Evolutionary conservation across 768 basidiomycete species (phyloP).

Genomic region (Filobasidium wieringae): DNA sequence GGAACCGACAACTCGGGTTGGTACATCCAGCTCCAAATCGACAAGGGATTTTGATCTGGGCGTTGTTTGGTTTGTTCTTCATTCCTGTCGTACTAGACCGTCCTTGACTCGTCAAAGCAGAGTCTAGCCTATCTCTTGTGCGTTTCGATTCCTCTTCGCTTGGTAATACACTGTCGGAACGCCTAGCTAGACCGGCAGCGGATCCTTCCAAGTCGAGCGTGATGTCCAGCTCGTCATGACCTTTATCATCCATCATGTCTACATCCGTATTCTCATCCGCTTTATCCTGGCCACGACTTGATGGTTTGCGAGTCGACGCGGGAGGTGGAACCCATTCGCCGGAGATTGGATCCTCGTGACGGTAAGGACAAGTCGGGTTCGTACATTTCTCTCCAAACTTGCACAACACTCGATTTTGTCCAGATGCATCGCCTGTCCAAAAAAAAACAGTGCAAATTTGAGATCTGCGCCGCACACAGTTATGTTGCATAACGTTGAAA

Average conservation of each 20-base stretch:
- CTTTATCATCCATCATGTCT: slow-evolving; percentile 24
- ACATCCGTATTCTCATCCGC: too few species aligned
- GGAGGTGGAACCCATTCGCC: slow-evolving; percentile 37
- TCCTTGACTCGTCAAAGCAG: slow-evolving; percentile 43
- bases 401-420: slow-evolving; percentile 25
- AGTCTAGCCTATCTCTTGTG: neutral
- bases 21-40: slow-evolving; percentile 74
- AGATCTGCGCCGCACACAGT: neutral
- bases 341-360: slow-evolving; percentile 36
- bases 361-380: slow-evolving; percentile 37
- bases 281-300: slow-evolving; percentile 1
- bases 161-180: neutral
- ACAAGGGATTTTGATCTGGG: slow-evolving; percentile 44
- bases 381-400: slow-evolving; percentile 38
- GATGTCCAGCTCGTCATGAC: slow-evolving; percentile 31
- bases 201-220: neutral
- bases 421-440: neutral
- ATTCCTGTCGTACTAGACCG: slow-evolving; percentile 49
- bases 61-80: slow-evolving; percentile 37
- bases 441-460: neutral
- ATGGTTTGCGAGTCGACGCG: slow-evolving; percentile 26
- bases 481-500: slow-evolving; percentile 39
- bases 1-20: slow-evolving; percentile 10
- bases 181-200: slow-evolving; percentile 1
- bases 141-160: slow-evolving; percentile 21